phyloP scores from a whole-genome alignment of 2,329 filamentous ascomycete species.

The Cordyceps farinosa region DNA sequence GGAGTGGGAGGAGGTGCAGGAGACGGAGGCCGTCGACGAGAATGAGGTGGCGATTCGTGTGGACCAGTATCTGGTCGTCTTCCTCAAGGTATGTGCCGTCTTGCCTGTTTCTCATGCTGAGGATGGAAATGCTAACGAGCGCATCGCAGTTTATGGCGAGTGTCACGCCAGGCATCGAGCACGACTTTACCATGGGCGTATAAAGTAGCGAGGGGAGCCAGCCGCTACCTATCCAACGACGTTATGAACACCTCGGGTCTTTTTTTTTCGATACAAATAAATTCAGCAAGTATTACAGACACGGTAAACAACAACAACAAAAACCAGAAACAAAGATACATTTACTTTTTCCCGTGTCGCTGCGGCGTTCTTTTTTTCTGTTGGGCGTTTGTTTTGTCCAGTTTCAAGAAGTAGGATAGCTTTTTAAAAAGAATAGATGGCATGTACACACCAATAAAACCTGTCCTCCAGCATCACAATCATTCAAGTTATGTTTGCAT shows the following conservation, averaged over 20 bases:
- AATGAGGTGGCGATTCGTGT: conserved; percentile 75
- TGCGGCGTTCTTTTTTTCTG: not conserved
- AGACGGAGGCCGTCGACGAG: conserved; percentile 58
- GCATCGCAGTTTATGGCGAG: conserved; percentile 66
- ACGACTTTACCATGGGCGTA: conserved; percentile 96
- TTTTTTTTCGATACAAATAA: not conserved
- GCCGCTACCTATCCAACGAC: not conserved
- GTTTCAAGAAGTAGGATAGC: too few relatives aligned
- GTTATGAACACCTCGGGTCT: not conserved
- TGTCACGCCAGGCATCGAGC: conserved; percentile 94
- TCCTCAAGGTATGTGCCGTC: conserved; percentile 64
- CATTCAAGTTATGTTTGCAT: too few relatives aligned
- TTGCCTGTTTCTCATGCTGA: not conserved
- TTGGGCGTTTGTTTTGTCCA: too few relatives aligned
- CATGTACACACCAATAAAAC: too few relatives aligned
- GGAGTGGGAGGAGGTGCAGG: conserved; percentile 64
- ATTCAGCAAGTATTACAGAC: not conserved
- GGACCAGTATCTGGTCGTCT: conserved; percentile 86
- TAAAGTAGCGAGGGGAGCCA: conserved; percentile 39
- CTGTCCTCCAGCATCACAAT: too few relatives aligned
- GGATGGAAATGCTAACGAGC: conserved; percentile 25
- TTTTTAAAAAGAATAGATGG: too few relatives aligned
- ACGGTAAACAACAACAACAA: not conserved
- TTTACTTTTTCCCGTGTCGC: too few relatives aligned
- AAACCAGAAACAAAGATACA: not conserved